phyloP scores from a whole-genome alignment of 2,329 filamentous ascomycete genomes.

The Thelonectria rubi region DNA sequence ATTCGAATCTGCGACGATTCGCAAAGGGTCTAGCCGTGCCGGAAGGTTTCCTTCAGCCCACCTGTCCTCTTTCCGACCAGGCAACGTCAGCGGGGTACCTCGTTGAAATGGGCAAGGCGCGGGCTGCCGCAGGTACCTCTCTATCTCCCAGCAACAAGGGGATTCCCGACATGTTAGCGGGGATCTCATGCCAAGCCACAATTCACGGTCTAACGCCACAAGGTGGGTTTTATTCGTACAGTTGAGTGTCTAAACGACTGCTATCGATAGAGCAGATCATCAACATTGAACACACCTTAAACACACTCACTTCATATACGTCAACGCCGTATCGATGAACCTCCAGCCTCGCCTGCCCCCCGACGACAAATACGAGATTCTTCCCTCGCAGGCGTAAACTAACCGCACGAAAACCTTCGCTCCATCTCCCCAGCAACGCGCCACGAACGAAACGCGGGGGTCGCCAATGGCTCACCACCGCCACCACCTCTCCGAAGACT shows the following conservation, averaged over 20 bases:
- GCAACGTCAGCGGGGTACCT: not conserved
- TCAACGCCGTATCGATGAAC: too few species aligned
- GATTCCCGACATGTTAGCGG: not conserved
- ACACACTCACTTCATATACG: too few species aligned
- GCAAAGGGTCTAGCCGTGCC: not conserved
- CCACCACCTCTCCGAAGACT: slow-evolving; percentile 38
- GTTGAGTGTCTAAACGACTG: too few species aligned
- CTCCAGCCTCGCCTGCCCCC: too few species aligned
- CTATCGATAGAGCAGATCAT: too few species aligned
- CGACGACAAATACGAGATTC: too few species aligned
- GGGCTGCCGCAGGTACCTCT: not conserved
- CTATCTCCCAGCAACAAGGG: not conserved
- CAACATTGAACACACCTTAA: too few species aligned
- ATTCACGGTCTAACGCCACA: not conserved
- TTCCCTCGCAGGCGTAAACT: too few species aligned
- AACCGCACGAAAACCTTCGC: too few species aligned
- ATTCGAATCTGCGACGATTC: not conserved
- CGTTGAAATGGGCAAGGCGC: not conserved
- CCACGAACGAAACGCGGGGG: too few species aligned
- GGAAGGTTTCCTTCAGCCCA: not conserved
- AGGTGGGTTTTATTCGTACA: too few species aligned
- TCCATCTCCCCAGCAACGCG: too few species aligned
- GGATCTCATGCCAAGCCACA: not conserved
- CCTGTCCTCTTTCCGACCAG: not conserved
- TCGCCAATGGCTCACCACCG: slow-evolving; percentile 36